A percentile compares a stretch with the other conserved stretches of the same genome.
Evolutionary conservation across 805 yeast genomes (phyloP).

Genomic region (Blastobotrys americana): DNA sequence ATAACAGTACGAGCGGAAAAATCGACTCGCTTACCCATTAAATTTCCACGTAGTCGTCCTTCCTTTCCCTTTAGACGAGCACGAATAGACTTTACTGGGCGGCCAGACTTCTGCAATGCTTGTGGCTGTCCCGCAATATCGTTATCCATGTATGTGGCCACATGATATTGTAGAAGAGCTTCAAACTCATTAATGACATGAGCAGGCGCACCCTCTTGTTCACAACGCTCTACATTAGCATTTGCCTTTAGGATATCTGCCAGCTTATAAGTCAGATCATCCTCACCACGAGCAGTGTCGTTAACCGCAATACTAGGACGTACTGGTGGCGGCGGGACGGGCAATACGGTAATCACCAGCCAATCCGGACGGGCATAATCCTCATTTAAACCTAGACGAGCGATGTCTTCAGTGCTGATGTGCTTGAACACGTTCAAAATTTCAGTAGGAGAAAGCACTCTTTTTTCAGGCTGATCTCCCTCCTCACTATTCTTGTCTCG

Average conservation of each 20-base stretch:
- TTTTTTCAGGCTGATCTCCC: constrained; percentile 83
- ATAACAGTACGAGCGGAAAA: constrained; percentile 98
- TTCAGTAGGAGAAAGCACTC: constrained; percentile 81
- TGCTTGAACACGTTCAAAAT: constrained; percentile 87
- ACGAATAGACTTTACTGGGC: constrained; percentile 96
- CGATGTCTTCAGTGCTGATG: constrained; percentile 77
- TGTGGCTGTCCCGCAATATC: constrained; percentile 99
- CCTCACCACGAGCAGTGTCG: constrained; percentile 98
- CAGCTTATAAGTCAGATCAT: constrained; percentile 93
- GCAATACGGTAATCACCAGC: constrained; percentile 94
- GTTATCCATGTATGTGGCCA: constrained; percentile 98
- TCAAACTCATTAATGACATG: constrained; percentile 97
- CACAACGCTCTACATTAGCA: constrained; percentile 92
- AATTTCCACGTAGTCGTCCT: constrained; percentile 96
- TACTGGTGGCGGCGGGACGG: constrained; percentile 99
- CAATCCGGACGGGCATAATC: constrained; percentile 98
- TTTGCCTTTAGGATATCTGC: constrained; percentile 97
- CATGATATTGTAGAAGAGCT: constrained; percentile 90
- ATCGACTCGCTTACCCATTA: constrained; percentile 99
- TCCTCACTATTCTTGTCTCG: constrained; percentile 77
- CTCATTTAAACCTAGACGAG: constrained; percentile 79
- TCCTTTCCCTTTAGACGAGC: constrained; percentile 99
- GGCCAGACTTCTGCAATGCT: constrained; percentile 95
- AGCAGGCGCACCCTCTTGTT: constrained; percentile 98
- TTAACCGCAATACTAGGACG: constrained; percentile 97